phyloP scores from a whole-genome alignment of 371 early-diverging fungal genomes.

The Capniomyces stellatus region DNA sequence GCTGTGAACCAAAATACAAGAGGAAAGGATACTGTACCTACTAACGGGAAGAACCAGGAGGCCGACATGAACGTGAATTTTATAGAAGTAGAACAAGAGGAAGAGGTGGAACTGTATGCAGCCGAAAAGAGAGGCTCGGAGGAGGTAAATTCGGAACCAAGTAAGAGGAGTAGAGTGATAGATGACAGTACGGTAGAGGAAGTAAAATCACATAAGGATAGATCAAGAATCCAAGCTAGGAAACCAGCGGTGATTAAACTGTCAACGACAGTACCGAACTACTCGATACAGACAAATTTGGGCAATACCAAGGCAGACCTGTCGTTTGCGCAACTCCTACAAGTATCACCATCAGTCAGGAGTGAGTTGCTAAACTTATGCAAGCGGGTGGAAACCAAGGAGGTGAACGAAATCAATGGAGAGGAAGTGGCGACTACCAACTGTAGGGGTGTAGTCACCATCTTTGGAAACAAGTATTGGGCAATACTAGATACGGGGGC shows the following conservation, averaged over 20 bases:
- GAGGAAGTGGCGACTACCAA: not conserved
- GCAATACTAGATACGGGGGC: constrained; percentile 1
- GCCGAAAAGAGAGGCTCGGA: too few relatives aligned
- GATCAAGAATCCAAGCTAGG: not conserved
- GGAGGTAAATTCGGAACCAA: too few relatives aligned
- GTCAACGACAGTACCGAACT: not conserved
- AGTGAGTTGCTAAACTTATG: not conserved
- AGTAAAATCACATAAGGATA: not conserved
- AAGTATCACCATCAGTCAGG: not conserved
- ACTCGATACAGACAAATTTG: not conserved
- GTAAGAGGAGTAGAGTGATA: too few relatives aligned
- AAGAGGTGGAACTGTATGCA: too few relatives aligned
- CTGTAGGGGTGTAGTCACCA: not conserved
- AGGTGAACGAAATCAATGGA: not conserved
- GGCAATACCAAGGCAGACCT: not conserved
- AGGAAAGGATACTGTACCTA: too few relatives aligned
- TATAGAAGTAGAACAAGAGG: too few relatives aligned
- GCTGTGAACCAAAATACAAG: too few relatives aligned
- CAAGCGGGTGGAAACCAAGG: not conserved
- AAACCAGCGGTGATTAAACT: not conserved
- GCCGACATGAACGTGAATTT: too few relatives aligned
- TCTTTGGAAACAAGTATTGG: not conserved
- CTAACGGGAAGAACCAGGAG: too few relatives aligned
- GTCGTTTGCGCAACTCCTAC: not conserved
- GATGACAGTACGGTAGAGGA: too few relatives aligned